Conservation (phyloP, 768 basidiomycete genomes). For the Trametes punicea region DNA sequence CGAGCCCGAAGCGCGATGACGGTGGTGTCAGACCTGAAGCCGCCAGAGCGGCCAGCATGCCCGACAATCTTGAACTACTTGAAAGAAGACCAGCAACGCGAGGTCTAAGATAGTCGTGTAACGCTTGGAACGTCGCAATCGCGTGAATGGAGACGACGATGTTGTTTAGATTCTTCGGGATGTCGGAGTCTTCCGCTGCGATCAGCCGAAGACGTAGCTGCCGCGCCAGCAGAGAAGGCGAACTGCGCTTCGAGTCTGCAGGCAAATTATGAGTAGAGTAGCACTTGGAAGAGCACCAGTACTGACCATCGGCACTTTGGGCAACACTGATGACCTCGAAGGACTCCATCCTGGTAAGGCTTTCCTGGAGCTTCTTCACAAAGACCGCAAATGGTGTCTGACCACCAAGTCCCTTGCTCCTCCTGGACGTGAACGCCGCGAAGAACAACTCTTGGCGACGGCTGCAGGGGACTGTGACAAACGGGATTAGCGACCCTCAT, state of each 20-base stretch:
- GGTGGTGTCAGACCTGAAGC: conserved; percentile 67
- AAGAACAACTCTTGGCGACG: conserved; percentile 77
- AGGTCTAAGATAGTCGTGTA: conserved; percentile 94
- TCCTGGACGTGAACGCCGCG: conserved; percentile 66
- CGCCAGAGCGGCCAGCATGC: conserved; percentile 88
- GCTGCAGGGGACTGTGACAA: conserved; percentile 50
- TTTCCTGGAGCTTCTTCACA: conserved; percentile 96
- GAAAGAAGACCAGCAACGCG: conserved; percentile 72
- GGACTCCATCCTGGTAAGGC: conserved; percentile 89
- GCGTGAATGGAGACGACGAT: conserved; percentile 98
- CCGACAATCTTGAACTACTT: conserved; percentile 64
- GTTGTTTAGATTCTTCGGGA: conserved; percentile 82
- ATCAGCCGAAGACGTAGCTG: conserved; percentile 86
- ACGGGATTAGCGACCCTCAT: neutral
- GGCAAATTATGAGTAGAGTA: neutral
- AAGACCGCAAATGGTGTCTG: conserved; percentile 70
- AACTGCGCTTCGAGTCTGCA: conserved; percentile 84
- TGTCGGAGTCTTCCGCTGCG: conserved; percentile 86
- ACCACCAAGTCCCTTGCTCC: conserved; percentile 40
- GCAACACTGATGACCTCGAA: conserved; percentile 93
- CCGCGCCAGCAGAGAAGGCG: conserved; percentile 87
- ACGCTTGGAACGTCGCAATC: conserved; percentile 95
- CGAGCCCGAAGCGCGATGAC: conserved; percentile 30
- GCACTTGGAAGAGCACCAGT: neutral
- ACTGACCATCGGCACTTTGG: conserved; percentile 74